These are phyloP conservation scores for Daedaleopsis sinensis DNA, from an alignment of 768 basidiomycete species.

Conservation along the genomic window DNA sequence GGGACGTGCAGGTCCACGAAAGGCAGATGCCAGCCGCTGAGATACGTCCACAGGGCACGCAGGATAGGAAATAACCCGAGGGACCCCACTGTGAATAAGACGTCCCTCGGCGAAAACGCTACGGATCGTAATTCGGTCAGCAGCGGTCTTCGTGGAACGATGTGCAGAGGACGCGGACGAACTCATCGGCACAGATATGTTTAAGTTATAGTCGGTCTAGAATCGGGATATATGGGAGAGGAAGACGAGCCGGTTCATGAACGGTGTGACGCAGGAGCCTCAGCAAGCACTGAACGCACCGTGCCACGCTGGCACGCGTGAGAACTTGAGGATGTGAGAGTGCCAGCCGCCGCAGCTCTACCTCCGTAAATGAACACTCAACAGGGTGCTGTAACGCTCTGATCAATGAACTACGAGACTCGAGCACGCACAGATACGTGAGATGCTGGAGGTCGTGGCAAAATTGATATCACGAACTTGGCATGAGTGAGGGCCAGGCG, in stretches of 20 bases:
- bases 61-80: neutral
- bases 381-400: neutral
- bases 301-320: neutral
- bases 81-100: neutral
- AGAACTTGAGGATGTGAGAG: neutral
- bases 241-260: too few species aligned
- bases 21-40: neutral
- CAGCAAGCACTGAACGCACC: neutral
- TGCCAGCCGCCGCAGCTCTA: neutral
- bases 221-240: too few species aligned
- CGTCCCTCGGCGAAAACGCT: neutral
- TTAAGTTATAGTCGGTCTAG: too few species aligned
- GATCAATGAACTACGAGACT: neutral
- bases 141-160: neutral
- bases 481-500: neutral
- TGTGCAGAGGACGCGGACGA: too few species aligned
- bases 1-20: slow-evolving; percentile 7
- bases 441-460: neutral
- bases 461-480: neutral
- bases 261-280: too few species aligned
- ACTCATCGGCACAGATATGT: too few species aligned
- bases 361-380: neutral
- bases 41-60: neutral
- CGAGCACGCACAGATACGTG: neutral
- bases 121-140: neutral